phyloP scores from a whole-genome alignment of 768 basidiomycete species.

The Rhizopogon vinicolor region DNA sequence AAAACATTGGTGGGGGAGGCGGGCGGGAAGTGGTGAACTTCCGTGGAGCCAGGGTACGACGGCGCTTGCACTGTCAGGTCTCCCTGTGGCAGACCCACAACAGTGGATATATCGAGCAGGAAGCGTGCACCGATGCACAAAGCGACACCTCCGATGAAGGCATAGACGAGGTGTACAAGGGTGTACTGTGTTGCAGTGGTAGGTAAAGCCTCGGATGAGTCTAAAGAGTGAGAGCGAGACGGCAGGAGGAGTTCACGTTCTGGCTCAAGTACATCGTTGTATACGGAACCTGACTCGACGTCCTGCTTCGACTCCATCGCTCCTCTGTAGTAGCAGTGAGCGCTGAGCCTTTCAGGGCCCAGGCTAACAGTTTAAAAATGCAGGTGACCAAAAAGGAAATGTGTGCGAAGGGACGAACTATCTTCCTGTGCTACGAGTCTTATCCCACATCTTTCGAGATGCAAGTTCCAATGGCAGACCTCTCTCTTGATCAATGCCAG shows the following conservation, averaged over 20 bases:
- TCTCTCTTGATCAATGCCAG: too few species aligned
- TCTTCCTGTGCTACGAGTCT: too few species aligned
- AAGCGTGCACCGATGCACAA: conserved; percentile 48
- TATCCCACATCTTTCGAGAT: too few species aligned
- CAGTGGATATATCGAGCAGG: conserved; percentile 36
- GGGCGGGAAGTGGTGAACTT: conserved; percentile 68
- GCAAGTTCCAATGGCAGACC: too few species aligned
- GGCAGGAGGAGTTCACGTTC: background rate
- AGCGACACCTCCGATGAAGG: conserved; percentile 51
- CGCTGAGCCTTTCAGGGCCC: too few species aligned
- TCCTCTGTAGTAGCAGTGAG: too few species aligned
- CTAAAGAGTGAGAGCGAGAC: background rate
- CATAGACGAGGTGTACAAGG: conserved; percentile 34
- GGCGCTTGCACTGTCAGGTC: conserved; percentile 42
- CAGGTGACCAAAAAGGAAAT: too few species aligned
- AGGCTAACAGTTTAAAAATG: too few species aligned
- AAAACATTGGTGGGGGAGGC: conserved; percentile 65
- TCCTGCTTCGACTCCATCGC: background rate
- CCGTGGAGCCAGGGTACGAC: conserved; percentile 70
- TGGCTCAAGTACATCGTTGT: background rate
- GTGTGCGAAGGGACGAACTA: too few species aligned
- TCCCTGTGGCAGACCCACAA: conserved; percentile 25
- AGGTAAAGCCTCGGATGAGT: background rate
- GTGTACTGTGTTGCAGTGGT: conserved; percentile 15
- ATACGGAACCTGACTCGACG: background rate